Conservation (phyloP, 441 rosid genomes). For the Erysimum cheiri region DNA sequence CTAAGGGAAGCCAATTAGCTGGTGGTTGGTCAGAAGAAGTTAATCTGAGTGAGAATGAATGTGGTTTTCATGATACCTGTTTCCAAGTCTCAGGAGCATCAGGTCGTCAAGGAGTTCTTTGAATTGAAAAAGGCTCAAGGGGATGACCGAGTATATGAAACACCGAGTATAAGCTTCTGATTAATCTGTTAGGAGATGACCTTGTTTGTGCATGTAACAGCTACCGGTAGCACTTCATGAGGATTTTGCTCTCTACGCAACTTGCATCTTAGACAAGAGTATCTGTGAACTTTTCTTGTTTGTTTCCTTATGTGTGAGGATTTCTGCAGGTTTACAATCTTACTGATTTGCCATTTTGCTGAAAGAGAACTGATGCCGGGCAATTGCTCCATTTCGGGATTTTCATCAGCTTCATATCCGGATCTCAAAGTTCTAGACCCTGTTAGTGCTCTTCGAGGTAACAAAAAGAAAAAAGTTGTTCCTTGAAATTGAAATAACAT, state of each 20-base stretch:
- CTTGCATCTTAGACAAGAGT: slow-evolving; percentile 21
- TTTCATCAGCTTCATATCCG: slow-evolving; percentile 83
- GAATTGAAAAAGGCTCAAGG: slow-evolving; percentile 7
- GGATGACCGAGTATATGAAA: neutral
- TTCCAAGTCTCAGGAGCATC: neutral
- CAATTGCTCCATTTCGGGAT: slow-evolving; percentile 76
- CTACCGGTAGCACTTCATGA: neutral
- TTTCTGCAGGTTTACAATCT: slow-evolving; percentile 60
- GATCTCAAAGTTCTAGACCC: slow-evolving; percentile 60
- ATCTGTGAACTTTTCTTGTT: slow-evolving; percentile 20
- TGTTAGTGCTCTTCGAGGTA: slow-evolving; percentile 45
- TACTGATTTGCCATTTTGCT: slow-evolving; percentile 59
- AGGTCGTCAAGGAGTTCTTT: neutral
- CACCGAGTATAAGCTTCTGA: neutral
- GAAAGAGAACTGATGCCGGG: slow-evolving; percentile 68
- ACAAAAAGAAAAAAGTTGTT: slow-evolving; percentile 41
- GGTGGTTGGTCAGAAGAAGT: slow-evolving; percentile 13
- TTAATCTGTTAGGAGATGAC: slow-evolving; percentile 10
- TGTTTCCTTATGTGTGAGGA: slow-evolving; percentile 8
- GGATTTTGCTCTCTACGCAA: slow-evolving; percentile 10
- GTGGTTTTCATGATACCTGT: neutral
- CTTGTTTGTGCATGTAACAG: neutral
- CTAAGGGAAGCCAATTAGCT: slow-evolving; percentile 46
- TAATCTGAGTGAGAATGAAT: slow-evolving; percentile 19
- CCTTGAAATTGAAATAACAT: slow-evolving; percentile 45